Evolutionary conservation across 208 protist species (phyloP), one percentile per base, ranked within the genome.

Genomic region (Trypanosoma mega): DNA sequence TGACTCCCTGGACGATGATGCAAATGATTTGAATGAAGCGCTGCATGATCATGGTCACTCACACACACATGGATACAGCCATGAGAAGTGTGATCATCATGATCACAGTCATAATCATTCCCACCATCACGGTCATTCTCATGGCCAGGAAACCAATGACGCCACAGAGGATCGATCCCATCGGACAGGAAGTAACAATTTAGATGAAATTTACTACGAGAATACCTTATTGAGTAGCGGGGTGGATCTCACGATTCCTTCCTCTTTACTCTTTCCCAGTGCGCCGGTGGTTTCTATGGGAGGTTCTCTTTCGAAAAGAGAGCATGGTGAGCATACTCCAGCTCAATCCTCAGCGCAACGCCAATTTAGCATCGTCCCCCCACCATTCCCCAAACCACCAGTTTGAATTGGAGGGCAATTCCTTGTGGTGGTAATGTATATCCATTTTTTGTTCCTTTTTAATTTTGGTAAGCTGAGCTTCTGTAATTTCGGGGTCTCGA

Each of bases 31-130:
- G 14, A 33, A 53, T 23, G 50, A 43, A 31, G 1, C n/a, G 36
- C 18, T 14, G 24, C 52, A 67, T 56, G 37, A 33, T 47, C 45
- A 64, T 37, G 0, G 14, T 29, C 55, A 64, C 29, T 1, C 12
- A 31, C 53, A 73, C 45, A 41, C 26, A 39, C 36, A 48, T 37
- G 54, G 36, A 4, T 44, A 72, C 59, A 41, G 53, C 34, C 65
- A 79, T 39, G 23, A 44, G 21, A 34, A 78, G 44, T 18, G 29
- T 18, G 44, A 69, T 20, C 0, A 24, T 31, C 44, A 65, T 21
- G 31, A 5, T 4, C 50, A 61, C 49, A 16, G 43, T 44, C 58
- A 51, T 21, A 3, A 23, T 12, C 65, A 71, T 46, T 33, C 14
- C 1, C 58, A 73, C 30, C 31, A 27, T 30, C 33, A 55, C 26